Evolutionary conservation across 441 rosid genomes (phyloP).

Genomic region (Euphorbia celastroides): DNA sequence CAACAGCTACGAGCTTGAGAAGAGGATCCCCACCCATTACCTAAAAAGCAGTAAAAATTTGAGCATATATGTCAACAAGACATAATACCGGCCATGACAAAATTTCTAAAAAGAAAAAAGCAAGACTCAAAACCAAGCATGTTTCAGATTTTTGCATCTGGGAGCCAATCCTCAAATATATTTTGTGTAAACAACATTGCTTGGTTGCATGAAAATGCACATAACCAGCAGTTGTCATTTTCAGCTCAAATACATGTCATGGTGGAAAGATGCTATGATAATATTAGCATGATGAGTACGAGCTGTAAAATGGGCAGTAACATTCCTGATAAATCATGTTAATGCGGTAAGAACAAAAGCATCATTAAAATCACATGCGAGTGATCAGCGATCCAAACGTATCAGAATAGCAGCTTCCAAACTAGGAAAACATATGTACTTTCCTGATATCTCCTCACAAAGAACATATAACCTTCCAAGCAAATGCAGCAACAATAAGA

Average conservation of each 20-base stretch:
- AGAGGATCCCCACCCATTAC: constrained; percentile 92
- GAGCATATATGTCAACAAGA: not conserved
- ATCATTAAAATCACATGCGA: too few species aligned
- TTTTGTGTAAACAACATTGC: not conserved
- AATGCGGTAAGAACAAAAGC: not conserved
- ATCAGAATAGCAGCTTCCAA: not conserved
- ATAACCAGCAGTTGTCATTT: not conserved
- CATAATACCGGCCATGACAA: not conserved
- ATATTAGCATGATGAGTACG: not conserved
- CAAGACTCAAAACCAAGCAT: not conserved
- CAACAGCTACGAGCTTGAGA: constrained; percentile 85
- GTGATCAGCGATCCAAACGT: not conserved
- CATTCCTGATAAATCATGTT: not conserved
- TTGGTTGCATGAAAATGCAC: too few species aligned
- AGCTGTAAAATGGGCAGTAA: not conserved
- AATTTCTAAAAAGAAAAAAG: too few species aligned
- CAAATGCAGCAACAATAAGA: not conserved
- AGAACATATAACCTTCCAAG: not conserved
- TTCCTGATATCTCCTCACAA: not conserved
- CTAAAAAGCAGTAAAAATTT: constrained; percentile 29
- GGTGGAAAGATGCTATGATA: not conserved
- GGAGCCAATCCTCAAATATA: not conserved
- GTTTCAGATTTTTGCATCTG: not conserved
- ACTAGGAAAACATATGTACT: not conserved
- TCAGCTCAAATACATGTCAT: not conserved